Percentiles rank a stretch among this genome's conserved stretches.
phyloP scores from a whole-genome alignment of 2,329 filamentous ascomycete species.

The Orbilia brochopaga region DNA sequence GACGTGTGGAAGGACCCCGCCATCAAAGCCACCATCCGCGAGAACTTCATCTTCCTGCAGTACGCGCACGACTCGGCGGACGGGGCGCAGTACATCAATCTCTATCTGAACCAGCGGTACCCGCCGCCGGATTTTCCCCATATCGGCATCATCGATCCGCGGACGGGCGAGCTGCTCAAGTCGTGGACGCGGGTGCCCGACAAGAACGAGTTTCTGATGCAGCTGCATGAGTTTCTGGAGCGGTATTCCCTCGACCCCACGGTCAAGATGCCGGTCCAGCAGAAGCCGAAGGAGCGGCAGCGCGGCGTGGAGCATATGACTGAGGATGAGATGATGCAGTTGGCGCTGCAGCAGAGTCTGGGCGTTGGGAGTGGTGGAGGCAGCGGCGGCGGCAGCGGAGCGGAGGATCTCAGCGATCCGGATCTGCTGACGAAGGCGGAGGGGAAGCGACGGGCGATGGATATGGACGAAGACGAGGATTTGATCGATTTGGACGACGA shows the following conservation, averaged over 20 bases:
- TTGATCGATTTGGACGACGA: constrained; percentile 58
- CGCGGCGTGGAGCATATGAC: constrained; percentile 86
- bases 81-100: constrained; percentile 81
- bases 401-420: constrained; percentile 70
- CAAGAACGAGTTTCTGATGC: constrained; percentile 80
- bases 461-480: constrained; percentile 58
- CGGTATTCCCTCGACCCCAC: constrained; percentile 87
- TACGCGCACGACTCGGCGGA: constrained; percentile 84
- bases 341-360: constrained; percentile 84
- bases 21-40: constrained; percentile 78
- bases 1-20: constrained; percentile 92
- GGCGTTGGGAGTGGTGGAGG: constrained; percentile 62
- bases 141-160: constrained; percentile 91
- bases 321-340: constrained; percentile 94
- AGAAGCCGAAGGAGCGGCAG: constrained; percentile 72
- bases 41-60: constrained; percentile 95
- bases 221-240: constrained; percentile 95
- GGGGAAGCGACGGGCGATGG: constrained; percentile 64
- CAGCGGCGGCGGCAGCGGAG: constrained; percentile 58
- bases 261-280: constrained; percentile 83
- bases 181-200: constrained; percentile 87
- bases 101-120: constrained; percentile 65
- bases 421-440: constrained; percentile 80
- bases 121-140: constrained; percentile 87
- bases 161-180: constrained; percentile 96